A percentile compares a stretch with the other conserved stretches of the same genome.
Conservation (phyloP, 1,284 basidiomycete species). For the Ustilago loliicola region DNA sequence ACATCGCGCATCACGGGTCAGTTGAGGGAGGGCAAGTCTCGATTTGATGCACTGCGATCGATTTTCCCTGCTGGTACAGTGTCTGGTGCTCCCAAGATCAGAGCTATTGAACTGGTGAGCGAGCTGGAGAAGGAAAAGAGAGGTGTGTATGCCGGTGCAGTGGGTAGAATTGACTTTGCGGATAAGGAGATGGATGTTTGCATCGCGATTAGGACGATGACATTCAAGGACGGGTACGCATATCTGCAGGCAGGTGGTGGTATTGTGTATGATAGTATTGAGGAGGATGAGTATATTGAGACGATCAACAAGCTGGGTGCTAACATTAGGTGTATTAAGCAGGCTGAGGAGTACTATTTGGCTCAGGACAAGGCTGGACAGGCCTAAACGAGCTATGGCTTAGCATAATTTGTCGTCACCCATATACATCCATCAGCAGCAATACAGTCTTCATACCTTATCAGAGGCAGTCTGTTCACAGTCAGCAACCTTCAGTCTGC, state of each 20-base stretch:
- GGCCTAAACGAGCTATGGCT: neutral
- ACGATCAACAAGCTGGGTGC: conserved; percentile 94
- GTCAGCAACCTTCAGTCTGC: neutral
- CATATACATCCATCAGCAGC: neutral
- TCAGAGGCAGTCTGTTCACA: neutral
- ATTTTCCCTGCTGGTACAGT: conserved; percentile 99
- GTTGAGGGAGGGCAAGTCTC: conserved; percentile 84
- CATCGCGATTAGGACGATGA: conserved; percentile 98
- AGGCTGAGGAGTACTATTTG: conserved; percentile 77
- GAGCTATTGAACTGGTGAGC: conserved; percentile 93
- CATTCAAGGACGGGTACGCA: conserved; percentile 90
- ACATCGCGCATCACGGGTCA: conserved; percentile 94
- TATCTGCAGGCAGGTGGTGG: conserved; percentile 95
- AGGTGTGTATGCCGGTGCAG: conserved; percentile 96
- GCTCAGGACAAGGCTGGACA: conserved; percentile 18
- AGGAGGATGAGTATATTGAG: conserved; percentile 96
- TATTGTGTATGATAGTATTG: conserved; percentile 96
- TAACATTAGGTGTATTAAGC: conserved; percentile 86
- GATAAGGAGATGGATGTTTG: conserved; percentile 96
- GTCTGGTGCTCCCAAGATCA: conserved; percentile 99
- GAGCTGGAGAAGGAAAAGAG: conserved; percentile 89
- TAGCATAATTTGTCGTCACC: neutral
- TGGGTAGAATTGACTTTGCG: conserved; percentile 96
- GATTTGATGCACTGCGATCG: conserved; percentile 97
- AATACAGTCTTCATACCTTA: neutral